A percentile compares a stretch with the other conserved stretches of the same genome.
phyloP scores from a whole-genome alignment of 2,329 filamentous ascomycete genomes.

The Uncinocarpus reesii region DNA sequence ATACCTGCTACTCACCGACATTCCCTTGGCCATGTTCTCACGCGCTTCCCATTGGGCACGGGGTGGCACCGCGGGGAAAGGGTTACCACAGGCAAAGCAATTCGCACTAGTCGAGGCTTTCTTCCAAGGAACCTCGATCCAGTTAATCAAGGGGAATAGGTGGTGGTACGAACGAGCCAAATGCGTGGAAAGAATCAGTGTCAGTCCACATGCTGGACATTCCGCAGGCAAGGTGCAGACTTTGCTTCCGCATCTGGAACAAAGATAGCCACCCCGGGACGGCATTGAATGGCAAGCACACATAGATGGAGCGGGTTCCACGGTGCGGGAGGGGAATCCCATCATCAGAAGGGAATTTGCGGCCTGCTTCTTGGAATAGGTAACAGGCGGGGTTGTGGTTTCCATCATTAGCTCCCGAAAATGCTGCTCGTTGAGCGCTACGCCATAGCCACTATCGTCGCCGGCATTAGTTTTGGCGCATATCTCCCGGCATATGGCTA shows the following conservation, averaged over 20 bases:
- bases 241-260: slow-evolving; percentile 77
- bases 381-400: slow-evolving; percentile 79
- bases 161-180: slow-evolving; percentile 89
- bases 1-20: slow-evolving; percentile 79
- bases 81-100: slow-evolving; percentile 67
- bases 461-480: slow-evolving; percentile 79
- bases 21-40: slow-evolving; percentile 44
- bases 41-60: slow-evolving; percentile 28
- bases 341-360: slow-evolving; percentile 70
- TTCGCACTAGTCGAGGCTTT: slow-evolving; percentile 52
- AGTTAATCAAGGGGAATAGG: slow-evolving; percentile 79
- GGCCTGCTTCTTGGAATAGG: slow-evolving; percentile 49
- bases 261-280: slow-evolving; percentile 74
- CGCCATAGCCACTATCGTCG: slow-evolving; percentile 59
- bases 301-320: slow-evolving; percentile 61
- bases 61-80: slow-evolving; percentile 52
- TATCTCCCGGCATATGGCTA: slow-evolving; percentile 84
- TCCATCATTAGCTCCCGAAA: slow-evolving; percentile 82
- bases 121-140: slow-evolving; percentile 79
- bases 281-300: slow-evolving; percentile 87
- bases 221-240: slow-evolving; percentile 84
- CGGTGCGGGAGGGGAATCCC: slow-evolving; percentile 84
- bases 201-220: slow-evolving; percentile 83
- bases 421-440: slow-evolving; percentile 78
- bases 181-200: slow-evolving; percentile 87